A percentile compares a stretch with the other conserved stretches of the same genome.
phyloP scores from a whole-genome alignment of 805 yeast genomes.

The Wickerhamiella cacticola region DNA sequence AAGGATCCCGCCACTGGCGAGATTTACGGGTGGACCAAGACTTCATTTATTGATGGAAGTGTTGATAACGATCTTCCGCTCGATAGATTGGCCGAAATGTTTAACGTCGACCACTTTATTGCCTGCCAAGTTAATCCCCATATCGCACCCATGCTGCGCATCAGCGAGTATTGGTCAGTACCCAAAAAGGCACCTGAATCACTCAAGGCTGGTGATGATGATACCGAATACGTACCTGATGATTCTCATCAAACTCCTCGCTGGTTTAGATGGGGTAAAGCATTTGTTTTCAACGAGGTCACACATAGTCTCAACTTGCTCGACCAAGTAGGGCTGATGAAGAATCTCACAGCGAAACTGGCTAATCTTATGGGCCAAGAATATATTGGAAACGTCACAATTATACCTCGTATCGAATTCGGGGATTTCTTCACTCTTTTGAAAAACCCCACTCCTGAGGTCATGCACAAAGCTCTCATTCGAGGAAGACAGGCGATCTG shows the following conservation, averaged over 20 bases:
- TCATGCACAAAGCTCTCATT: constrained; percentile 52
- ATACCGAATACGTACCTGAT: constrained; percentile 11
- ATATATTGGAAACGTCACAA: constrained; percentile 89
- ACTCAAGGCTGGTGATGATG: constrained; percentile 8
- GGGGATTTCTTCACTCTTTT: constrained; percentile 51
- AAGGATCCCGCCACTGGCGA: constrained; percentile 63
- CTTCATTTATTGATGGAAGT: constrained; percentile 86
- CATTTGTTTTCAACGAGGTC: constrained; percentile 53
- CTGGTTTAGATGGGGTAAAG: constrained; percentile 33
- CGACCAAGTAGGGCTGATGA: constrained; percentile 64
- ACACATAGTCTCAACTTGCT: constrained; percentile 64
- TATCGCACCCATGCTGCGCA: constrained; percentile 65
- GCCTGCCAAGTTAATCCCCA: constrained; percentile 98
- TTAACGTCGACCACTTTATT: constrained; percentile 91
- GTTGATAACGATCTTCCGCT: constrained; percentile 91
- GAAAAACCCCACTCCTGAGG: constrained; percentile 71
- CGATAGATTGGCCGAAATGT: constrained; percentile 84
- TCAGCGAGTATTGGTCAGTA: constrained; percentile 32
- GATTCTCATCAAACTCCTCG: constrained; percentile 8
- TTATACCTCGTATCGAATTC: constrained; percentile 59
- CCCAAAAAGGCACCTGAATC: constrained; percentile 32
- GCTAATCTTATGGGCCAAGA: constrained; percentile 71
- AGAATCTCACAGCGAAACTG: constrained; percentile 58
- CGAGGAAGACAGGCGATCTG: constrained; percentile 89
- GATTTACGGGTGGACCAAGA: constrained; percentile 70